Percentiles rank a stretch among this genome's conserved stretches.
These are phyloP conservation scores for Aspergillus fischeri DNA, from an alignment of 2,329 filamentous ascomycete species.

Conservation along the genomic window DNA sequence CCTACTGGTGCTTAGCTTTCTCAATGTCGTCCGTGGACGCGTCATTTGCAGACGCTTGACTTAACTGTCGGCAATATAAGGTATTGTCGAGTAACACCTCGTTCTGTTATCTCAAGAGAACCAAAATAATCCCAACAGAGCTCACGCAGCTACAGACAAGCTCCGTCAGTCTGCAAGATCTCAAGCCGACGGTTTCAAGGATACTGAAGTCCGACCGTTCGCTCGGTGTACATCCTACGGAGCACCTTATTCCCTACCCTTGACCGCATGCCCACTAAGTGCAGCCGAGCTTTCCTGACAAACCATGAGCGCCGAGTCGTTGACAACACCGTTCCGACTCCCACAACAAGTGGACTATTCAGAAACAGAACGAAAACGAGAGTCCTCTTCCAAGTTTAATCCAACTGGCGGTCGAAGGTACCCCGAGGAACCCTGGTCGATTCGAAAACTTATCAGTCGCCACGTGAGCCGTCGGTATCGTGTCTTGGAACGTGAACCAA, in stretches of 20 bases:
- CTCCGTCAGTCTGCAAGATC: background rate
- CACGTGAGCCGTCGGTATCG: slow-evolving; percentile 27
- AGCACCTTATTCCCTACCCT: background rate
- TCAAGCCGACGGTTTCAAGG: too few relatives aligned
- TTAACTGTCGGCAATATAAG: background rate
- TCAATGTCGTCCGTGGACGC: background rate
- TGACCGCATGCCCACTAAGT: background rate
- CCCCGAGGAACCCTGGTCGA: slow-evolving; percentile 21
- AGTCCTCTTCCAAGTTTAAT: slow-evolving; percentile 4
- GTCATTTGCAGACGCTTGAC: background rate
- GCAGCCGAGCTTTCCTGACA: slow-evolving; percentile 2
- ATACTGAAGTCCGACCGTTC: too few relatives aligned
- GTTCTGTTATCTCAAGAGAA: background rate
- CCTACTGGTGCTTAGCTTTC: background rate
- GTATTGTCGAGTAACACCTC: background rate
- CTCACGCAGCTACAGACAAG: background rate
- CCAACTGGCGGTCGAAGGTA: background rate
- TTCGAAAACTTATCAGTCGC: slow-evolving; percentile 24
- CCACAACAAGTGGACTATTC: slow-evolving; percentile 12
- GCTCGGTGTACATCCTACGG: too few relatives aligned
- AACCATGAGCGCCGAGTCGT: slow-evolving; percentile 20
- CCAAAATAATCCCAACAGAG: background rate
- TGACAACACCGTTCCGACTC: slow-evolving; percentile 12
- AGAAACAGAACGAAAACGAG: slow-evolving; percentile 10
- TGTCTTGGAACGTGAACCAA: slow-evolving; percentile 28